These are phyloP conservation scores for Gracilaria domingensis DNA, from an alignment of 23 red algal genomes.

Conservation along the genomic window DNA sequence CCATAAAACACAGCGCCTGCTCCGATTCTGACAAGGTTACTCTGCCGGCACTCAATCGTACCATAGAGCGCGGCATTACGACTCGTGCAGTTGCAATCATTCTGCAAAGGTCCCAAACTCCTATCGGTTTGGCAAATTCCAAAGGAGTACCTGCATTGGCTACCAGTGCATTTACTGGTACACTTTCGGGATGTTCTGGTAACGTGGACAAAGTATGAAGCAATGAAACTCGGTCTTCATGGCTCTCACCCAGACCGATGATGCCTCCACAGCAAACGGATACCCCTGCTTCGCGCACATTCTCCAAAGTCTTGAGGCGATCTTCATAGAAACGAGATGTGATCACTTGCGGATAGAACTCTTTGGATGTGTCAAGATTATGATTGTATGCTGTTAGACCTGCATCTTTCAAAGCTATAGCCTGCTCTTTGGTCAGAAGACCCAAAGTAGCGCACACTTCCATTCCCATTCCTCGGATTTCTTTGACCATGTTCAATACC, in stretches of 20 bases:
- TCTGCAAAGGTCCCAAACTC: slow-evolving; percentile 89
- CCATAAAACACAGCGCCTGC: slow-evolving; percentile 97
- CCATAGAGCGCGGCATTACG: slow-evolving; percentile 96
- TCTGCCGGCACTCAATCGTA: slow-evolving; percentile 95
- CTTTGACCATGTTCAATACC: slow-evolving; percentile 87
- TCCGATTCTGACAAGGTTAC: slow-evolving; percentile 82
- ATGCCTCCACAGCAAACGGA: slow-evolving; percentile 98
- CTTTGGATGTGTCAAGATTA: slow-evolving; percentile 94
- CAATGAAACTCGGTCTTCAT: slow-evolving; percentile 91
- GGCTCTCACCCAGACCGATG: slow-evolving; percentile 94
- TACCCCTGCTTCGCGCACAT: slow-evolving; percentile 92
- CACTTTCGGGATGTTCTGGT: slow-evolving; percentile 94
- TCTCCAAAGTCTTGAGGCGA: slow-evolving; percentile 85
- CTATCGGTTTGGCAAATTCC: slow-evolving; percentile 85
- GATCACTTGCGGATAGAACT: slow-evolving; percentile 89
- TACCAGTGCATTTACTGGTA: slow-evolving; percentile 97
- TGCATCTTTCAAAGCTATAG: slow-evolving; percentile 83
- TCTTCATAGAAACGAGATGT: slow-evolving; percentile 91
- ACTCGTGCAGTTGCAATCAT: slow-evolving; percentile 98
- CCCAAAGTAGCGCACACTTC: slow-evolving; percentile 99
- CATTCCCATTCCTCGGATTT: slow-evolving; percentile 91
- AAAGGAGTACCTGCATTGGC: slow-evolving; percentile 96
- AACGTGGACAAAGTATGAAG: slow-evolving; percentile 96
- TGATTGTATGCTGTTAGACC: slow-evolving; percentile 99
- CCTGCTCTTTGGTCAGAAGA: slow-evolving; percentile 90